These are phyloP conservation scores for Aurinia saxatilis DNA, from an alignment of 345 rosid species.

Conservation along the genomic window DNA sequence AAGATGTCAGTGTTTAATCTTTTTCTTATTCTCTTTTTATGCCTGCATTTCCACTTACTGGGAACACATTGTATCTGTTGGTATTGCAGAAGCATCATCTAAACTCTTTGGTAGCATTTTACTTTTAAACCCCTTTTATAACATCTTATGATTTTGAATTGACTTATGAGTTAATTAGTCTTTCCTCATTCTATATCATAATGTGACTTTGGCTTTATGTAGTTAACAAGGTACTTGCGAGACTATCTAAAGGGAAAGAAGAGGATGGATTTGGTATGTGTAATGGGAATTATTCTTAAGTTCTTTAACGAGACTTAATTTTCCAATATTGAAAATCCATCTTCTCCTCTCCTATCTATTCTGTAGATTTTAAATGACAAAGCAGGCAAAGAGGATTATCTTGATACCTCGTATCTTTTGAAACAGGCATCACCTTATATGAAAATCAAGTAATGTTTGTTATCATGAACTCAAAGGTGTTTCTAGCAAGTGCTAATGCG, in stretches of 20 bases:
- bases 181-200: background rate
- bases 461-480: background rate
- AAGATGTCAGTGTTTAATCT: background rate
- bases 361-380: constrained; percentile 72
- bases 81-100: constrained; percentile 80
- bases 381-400: constrained; percentile 74
- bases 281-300: background rate
- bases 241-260: constrained; percentile 90
- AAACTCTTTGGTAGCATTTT: constrained; percentile 68
- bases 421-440: constrained; percentile 85
- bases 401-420: constrained; percentile 61
- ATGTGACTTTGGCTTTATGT: constrained; percentile 18
- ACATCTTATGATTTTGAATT: background rate
- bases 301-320: background rate
- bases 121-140: background rate
- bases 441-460: constrained; percentile 61
- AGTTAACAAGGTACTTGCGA: constrained; percentile 82
- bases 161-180: background rate
- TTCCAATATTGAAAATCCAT: background rate
- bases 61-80: constrained; percentile 7
- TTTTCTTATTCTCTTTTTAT: background rate
- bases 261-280: constrained; percentile 80
- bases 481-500: background rate
- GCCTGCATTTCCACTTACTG: background rate
- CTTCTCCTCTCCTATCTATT: background rate